Percentiles rank a stretch among this genome's conserved stretches.
Evolutionary conservation across 352 stramenopile genomes (phyloP).

Genomic region (Pythium guiyangense): DNA sequence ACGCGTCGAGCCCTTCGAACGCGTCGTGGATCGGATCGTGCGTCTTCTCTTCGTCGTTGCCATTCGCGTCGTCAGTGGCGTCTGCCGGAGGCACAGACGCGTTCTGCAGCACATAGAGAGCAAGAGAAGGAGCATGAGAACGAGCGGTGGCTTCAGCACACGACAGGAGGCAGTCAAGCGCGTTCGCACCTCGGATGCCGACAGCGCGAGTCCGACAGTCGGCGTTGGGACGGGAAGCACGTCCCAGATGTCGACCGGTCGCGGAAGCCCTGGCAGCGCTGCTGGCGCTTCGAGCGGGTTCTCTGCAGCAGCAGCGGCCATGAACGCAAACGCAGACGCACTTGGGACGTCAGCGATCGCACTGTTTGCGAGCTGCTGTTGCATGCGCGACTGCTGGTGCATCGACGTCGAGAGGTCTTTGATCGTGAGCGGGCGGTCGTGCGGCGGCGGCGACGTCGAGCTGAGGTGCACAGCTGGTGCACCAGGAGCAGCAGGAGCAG

Average conservation of each 20-base stretch:
- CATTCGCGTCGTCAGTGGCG: not conserved
- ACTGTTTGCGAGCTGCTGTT: slow-evolving; percentile 3
- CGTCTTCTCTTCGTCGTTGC: slow-evolving; percentile 22
- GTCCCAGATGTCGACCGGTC: slow-evolving; percentile 50
- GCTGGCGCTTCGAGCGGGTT: not conserved
- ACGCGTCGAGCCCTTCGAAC: slow-evolving; percentile 61
- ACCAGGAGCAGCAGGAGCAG: not conserved
- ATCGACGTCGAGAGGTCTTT: slow-evolving; percentile 11
- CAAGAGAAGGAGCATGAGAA: not conserved
- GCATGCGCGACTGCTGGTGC: slow-evolving; percentile 1
- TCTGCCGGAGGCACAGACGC: not conserved
- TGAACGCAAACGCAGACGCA: slow-evolving; percentile 50
- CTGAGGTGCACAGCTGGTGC: slow-evolving; percentile 10
- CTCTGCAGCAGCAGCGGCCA: slow-evolving; percentile 14
- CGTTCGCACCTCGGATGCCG: not conserved
- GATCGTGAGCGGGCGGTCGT: slow-evolving; percentile 12
- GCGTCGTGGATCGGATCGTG: slow-evolving; percentile 77
- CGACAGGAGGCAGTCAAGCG: not conserved
- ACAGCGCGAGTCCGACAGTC: slow-evolving; percentile 5
- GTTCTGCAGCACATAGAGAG: not conserved
- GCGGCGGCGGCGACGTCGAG: slow-evolving; percentile 7
- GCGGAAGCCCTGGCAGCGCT: slow-evolving; percentile 13
- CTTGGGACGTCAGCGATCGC: slow-evolving; percentile 8
- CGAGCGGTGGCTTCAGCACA: not conserved
- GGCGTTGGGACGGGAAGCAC: slow-evolving; percentile 44